Conservation (phyloP, 1,284 basidiomycete species). For the Heterobasidion annosum region DNA sequence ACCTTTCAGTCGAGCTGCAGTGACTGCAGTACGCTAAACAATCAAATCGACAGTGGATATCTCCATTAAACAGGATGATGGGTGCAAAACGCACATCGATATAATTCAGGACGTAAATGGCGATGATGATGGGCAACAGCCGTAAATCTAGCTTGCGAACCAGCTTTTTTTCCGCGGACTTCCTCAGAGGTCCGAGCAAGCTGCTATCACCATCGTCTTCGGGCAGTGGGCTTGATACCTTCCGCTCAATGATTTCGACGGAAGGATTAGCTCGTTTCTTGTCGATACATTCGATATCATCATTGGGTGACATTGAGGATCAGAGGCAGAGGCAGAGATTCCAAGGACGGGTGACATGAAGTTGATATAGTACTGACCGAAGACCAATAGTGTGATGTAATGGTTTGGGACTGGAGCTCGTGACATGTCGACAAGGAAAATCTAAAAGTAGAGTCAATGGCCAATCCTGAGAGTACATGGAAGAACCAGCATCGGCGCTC, state of each 20-base stretch:
- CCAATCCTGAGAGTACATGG: too few species aligned
- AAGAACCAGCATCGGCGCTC: too few species aligned
- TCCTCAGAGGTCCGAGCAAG: conserved; percentile 17
- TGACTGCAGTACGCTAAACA: conserved; percentile 47
- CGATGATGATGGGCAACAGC: conserved; percentile 48
- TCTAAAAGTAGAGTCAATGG: too few species aligned
- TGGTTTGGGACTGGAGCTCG: too few species aligned
- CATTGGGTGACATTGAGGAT: neutral
- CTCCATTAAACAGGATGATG: neutral
- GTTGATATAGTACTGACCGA: too few species aligned
- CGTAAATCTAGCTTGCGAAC: conserved; percentile 46
- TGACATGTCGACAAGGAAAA: too few species aligned
- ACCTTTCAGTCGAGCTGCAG: conserved; percentile 52
- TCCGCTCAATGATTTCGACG: neutral
- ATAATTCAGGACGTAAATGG: conserved; percentile 63
- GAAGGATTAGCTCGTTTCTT: too few species aligned
- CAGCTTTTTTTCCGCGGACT: conserved; percentile 18
- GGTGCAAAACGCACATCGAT: conserved; percentile 40
- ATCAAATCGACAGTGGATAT: neutral
- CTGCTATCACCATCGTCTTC: conserved; percentile 11
- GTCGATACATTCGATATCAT: neutral
- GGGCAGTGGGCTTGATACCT: neutral
- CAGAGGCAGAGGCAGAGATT: neutral
- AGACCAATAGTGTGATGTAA: too few species aligned
- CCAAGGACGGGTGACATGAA: too few species aligned